Evolutionary conservation across 257 asterid genomes (phyloP), one percentile per base, ranked within the genome.

Genomic region (Salvia splendens): DNA sequence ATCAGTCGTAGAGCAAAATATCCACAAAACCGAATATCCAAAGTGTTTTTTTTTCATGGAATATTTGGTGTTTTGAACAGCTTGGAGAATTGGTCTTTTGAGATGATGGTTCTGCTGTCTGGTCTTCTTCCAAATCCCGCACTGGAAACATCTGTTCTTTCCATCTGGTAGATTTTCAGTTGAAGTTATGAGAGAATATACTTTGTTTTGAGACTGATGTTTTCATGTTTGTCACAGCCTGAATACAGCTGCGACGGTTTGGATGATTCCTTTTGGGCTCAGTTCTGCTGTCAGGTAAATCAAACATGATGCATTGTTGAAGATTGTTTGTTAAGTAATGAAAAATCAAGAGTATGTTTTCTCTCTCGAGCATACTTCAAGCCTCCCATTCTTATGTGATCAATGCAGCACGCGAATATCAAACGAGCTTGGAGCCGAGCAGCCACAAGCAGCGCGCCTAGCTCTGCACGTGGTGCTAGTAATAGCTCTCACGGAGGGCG

Each of bases 191-290:
- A 24, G 30, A 24, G 30, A 2, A 24, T 24, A 24, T 24, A 24
- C 1, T 24, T 24, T 24, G 30, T 24, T 24, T 24, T 24, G 30
- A 24, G 30, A 24, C 2, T 24, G 30, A 24, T 16, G 38, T 33
- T 47, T 54, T 67, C 63, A 51, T 36, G 2, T 78, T 5, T 33
- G 0, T 69, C 65, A 30, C 79, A 91, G 96, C 84, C 89, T 91
- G 24, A 88, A 83, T 73, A 88, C 96, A 60, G 72, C 87, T 33
- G 65, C 86, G 61, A 84, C 87, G 9, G 84, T 91, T 65, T 91
- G 95, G 95, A 88, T 87, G 95, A 88, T 91, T 79, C 85, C 96
- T 1, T 86, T 76, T 66, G 97, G 97, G 67, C 95, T 91, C 61
- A 81, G 95, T 78, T 72, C 75, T 75, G 96, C 95, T 42, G 84